Base-by-base conservation (phyloP, 2,329 filamentous ascomycete species). In the Xylariaceae sp. region DNA sequence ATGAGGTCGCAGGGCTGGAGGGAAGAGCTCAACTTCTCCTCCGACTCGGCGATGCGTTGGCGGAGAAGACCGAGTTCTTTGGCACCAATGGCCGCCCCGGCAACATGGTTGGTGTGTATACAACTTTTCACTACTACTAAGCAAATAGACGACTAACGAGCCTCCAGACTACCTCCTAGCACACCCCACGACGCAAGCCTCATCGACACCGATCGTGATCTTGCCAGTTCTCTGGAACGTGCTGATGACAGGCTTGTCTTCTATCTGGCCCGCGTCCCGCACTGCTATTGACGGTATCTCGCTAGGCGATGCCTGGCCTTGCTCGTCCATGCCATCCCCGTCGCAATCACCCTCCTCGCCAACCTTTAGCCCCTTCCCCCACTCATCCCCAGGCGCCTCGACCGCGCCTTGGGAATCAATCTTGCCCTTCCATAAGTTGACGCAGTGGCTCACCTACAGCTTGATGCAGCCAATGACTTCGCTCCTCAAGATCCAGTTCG, bases 241-340 rank as follows among this genome's bases (percentile, higher is more conserved):
- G 1, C 78, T 98, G 9, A 94, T 95, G 81, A 83, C 89, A 43
- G 89, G 89, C 7, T 73, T 98, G 9, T 78, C 81, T 3, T 78
- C 84, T 1, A 94, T 97, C 61, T 98, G 93, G 93, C 91, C 93
- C 0, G 68, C 80, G 1, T 88, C 87, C 0, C 82, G 91, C 48
- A 95, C 91, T 0, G 81, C 85, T 48, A 85, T 98, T 53, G 88
- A 95, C 59, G 89, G 89, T 2, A 76, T 87, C 19, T 81, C 89
- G 0, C 79, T 98, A 13, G 93, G 93, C 41, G 93, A 98, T 60
- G 91, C 93, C 18, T 98, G 93, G 93, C 87, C 85, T 0, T 95
- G 90, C 66, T 81, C 78, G 9, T 79, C 83, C 24, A 88, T 97
- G 79, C 89, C 89, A 1, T 71, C 74, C n/a, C 33, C 36, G 1